Conservation (phyloP, 805 yeast genomes). For the Kazachstania taianensis region DNA sequence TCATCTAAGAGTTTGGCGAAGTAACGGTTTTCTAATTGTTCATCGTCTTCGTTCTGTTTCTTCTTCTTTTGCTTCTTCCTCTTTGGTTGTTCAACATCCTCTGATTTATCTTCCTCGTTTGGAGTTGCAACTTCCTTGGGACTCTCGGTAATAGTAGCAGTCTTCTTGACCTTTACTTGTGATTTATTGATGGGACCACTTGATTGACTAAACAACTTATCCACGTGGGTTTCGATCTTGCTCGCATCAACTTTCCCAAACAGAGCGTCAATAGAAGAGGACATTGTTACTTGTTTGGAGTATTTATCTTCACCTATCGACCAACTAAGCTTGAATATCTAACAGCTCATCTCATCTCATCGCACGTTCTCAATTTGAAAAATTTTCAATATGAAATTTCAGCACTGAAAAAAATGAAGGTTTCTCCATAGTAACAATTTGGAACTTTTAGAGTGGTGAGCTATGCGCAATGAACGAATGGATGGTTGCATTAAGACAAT, state of each 20-base stretch:
- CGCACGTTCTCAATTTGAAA: too few species aligned
- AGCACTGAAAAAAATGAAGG: too few species aligned
- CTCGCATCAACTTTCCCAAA: slow-evolving; percentile 26
- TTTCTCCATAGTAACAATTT: too few species aligned
- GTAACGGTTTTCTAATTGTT: slow-evolving; percentile 47
- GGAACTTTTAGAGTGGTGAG: too few species aligned
- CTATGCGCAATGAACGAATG: too few species aligned
- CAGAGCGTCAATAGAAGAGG: slow-evolving; percentile 13
- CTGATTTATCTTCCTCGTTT: slow-evolving; percentile 1
- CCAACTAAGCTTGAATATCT: too few species aligned
- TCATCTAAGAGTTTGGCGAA: slow-evolving; percentile 39
- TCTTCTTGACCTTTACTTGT: slow-evolving; percentile 10
- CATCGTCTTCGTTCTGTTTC: slow-evolving; percentile 19
- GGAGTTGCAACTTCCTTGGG: slow-evolving; percentile 4
- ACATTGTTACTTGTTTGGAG: neutral
- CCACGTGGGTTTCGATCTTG: slow-evolving; percentile 27
- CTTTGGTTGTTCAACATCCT: neutral
- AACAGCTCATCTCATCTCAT: too few species aligned
- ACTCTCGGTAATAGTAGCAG: slow-evolving; percentile 15
- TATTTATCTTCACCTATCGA: too few species aligned
- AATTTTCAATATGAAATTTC: too few species aligned
- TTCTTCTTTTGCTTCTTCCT: slow-evolving; percentile 4
- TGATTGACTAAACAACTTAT: slow-evolving; percentile 31
- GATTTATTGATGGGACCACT: slow-evolving; percentile 38
- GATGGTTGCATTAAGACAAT: too few species aligned